A percentile compares a stretch with the other conserved stretches of the same genome.
Conservation (phyloP, 306 rosid genomes). For the Lathyrus aphaca region DNA sequence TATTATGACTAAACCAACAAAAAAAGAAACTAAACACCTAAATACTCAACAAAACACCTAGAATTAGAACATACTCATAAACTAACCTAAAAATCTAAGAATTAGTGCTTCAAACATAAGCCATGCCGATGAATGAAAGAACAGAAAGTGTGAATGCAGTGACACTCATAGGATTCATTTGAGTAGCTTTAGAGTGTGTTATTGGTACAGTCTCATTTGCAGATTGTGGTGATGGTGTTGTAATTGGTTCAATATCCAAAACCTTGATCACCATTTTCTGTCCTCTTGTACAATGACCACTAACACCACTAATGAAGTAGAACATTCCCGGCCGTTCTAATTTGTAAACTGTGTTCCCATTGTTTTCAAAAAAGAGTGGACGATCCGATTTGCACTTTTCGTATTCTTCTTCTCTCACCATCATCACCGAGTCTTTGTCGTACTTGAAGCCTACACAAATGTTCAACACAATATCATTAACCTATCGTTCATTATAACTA, state of each 20-base stretch:
- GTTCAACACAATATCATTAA: not conserved
- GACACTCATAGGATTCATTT: constrained; percentile 24
- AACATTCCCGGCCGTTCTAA: constrained; percentile 66
- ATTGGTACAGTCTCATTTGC: constrained; percentile 27
- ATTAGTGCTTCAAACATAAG: constrained; percentile 41
- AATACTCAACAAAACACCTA: not conserved
- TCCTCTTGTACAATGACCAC: constrained; percentile 76
- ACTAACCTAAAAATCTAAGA: not conserved
- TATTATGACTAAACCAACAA: constrained; percentile 7
- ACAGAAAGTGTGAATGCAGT: constrained; percentile 31
- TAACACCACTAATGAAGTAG: constrained; percentile 85
- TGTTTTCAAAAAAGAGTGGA: constrained; percentile 72
- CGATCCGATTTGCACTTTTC: constrained; percentile 55
- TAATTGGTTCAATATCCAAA: constrained; percentile 41
- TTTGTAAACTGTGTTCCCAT: constrained; percentile 50
- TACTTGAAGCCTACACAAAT: constrained; percentile 61
- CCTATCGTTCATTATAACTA: too few species aligned
- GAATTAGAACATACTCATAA: not conserved
- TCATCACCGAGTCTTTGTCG: constrained; percentile 70
- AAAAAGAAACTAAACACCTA: not conserved
- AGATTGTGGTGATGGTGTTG: constrained; percentile 46
- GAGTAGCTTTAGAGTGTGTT: constrained; percentile 33
- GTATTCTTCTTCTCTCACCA: constrained; percentile 75
- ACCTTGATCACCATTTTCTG: constrained; percentile 77
- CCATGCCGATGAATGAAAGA: constrained; percentile 9